Evolutionary conservation across 1,284 basidiomycete species (phyloP).

Genomic region (Puccinia polysora): DNA sequence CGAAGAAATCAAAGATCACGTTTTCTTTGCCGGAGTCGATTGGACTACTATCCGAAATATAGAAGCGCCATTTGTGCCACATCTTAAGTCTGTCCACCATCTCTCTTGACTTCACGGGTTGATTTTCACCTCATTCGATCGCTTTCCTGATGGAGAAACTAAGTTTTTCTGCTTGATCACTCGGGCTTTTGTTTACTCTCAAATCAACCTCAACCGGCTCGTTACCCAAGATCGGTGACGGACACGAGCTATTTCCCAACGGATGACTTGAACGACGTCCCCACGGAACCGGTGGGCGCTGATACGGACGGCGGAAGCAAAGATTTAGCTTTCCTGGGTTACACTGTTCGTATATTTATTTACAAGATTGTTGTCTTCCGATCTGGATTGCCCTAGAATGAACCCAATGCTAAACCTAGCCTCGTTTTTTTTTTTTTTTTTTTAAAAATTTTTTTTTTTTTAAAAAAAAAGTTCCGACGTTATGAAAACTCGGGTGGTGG

Average conservation of each 20-base stretch:
- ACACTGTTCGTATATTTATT: constrained; percentile 50
- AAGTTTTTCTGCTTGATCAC: background rate
- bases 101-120: background rate
- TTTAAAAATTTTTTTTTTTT: constrained; percentile 1
- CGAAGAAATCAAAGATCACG: constrained; percentile 82
- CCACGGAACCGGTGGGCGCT: constrained; percentile 65
- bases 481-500: constrained; percentile 35
- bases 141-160: background rate
- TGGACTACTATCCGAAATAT: constrained; percentile 86
- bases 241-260: constrained; percentile 97
- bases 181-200: background rate
- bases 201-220: too few relatives aligned
- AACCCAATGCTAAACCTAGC: background rate
- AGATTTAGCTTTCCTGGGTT: constrained; percentile 88
- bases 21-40: constrained; percentile 81
- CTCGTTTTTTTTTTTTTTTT: background rate
- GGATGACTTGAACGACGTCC: constrained; percentile 81
- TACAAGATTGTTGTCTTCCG: too few relatives aligned
- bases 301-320: constrained; percentile 70
- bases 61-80: constrained; percentile 91
- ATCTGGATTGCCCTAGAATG: too few relatives aligned
- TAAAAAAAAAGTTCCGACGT: constrained; percentile 41
- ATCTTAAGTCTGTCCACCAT: constrained; percentile 58
- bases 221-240: constrained; percentile 75
- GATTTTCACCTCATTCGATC: too few relatives aligned